Conservation (phyloP, 306 rosid species). For the Purshia tridentata region DNA sequence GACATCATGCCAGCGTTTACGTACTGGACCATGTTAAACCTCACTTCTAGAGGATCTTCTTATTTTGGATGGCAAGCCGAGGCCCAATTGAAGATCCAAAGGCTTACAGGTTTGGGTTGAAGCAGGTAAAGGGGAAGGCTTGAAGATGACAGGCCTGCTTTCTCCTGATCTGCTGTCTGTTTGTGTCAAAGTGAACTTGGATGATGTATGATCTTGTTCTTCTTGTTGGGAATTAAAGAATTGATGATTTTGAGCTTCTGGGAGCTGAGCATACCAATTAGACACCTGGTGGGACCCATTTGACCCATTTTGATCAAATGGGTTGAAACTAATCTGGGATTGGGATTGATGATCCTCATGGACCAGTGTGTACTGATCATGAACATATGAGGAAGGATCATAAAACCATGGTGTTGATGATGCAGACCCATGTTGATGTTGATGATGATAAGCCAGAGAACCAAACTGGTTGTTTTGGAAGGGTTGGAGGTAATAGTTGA, state of each 20-base stretch:
- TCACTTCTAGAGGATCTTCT: constrained; percentile 42
- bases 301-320: constrained; percentile 37
- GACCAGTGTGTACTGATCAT: constrained; percentile 30
- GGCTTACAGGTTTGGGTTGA: constrained; percentile 53
- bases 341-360: constrained; percentile 31
- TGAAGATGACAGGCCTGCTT: constrained; percentile 32
- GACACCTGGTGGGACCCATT: constrained; percentile 32
- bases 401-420: constrained; percentile 49
- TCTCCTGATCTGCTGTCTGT: constrained; percentile 15
- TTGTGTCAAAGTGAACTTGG: constrained; percentile 52
- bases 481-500: constrained; percentile 73
- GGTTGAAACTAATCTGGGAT: constrained; percentile 65
- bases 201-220: constrained; percentile 28
- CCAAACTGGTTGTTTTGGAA: constrained; percentile 31
- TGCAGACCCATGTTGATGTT: constrained; percentile 36
- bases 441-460: constrained; percentile 5
- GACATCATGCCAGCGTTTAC: constrained; percentile 18
- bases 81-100: constrained; percentile 77
- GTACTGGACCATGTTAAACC: constrained; percentile 24
- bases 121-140: constrained; percentile 45
- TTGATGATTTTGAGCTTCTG: neutral
- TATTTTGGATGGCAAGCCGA: constrained; percentile 46
- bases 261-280: constrained; percentile 41
- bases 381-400: constrained; percentile 53
- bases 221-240: neutral